Evolutionary conservation across 352 stramenopile species (phyloP).

Genomic region (Pseudoperonospora humuli): DNA sequence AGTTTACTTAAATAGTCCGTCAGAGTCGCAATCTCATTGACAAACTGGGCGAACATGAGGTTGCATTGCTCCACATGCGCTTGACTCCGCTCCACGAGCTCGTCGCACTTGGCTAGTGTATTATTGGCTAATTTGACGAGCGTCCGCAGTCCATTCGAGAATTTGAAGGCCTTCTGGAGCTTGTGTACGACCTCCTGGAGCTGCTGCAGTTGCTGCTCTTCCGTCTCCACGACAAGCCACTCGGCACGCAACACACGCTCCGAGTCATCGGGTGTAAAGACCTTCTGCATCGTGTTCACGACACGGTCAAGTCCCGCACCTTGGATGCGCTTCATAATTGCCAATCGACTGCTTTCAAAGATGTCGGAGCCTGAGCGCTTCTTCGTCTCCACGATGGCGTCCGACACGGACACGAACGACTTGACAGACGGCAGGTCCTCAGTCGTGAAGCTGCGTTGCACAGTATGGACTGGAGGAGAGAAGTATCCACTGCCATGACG

Average conservation of each 20-base stretch:
- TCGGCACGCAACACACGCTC: constrained; percentile 58
- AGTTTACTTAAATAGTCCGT: constrained; percentile 76
- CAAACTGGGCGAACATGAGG: constrained; percentile 74
- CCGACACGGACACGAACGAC: constrained; percentile 34
- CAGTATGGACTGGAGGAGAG: constrained; percentile 23
- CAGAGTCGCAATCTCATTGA: constrained; percentile 70
- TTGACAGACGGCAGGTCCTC: constrained; percentile 59
- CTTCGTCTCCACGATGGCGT: constrained; percentile 11
- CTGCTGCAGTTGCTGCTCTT: constrained; percentile 58
- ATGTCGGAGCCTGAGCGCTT: constrained; percentile 35
- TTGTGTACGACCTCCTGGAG: constrained; percentile 55
- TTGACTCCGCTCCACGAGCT: constrained; percentile 62
- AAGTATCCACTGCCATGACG: constrained; percentile 37
- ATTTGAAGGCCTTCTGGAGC: constrained; percentile 77
- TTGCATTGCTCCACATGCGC: constrained; percentile 69
- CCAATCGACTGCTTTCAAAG: constrained; percentile 44
- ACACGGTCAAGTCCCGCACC: constrained; percentile 39
- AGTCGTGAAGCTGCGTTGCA: constrained; percentile 66
- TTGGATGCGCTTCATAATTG: constrained; percentile 51
- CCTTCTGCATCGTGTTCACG: constrained; percentile 58
- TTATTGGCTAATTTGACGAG: constrained; percentile 66
- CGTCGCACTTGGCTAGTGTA: constrained; percentile 55
- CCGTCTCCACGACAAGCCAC: constrained; percentile 75
- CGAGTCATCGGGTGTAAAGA: constrained; percentile 62
- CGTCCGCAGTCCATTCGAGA: constrained; percentile 56